Evolutionary conservation across 2,329 filamentous ascomycete genomes (phyloP), one percentile per base, ranked within the genome.

Genomic region (Anisogramma anomala): DNA sequence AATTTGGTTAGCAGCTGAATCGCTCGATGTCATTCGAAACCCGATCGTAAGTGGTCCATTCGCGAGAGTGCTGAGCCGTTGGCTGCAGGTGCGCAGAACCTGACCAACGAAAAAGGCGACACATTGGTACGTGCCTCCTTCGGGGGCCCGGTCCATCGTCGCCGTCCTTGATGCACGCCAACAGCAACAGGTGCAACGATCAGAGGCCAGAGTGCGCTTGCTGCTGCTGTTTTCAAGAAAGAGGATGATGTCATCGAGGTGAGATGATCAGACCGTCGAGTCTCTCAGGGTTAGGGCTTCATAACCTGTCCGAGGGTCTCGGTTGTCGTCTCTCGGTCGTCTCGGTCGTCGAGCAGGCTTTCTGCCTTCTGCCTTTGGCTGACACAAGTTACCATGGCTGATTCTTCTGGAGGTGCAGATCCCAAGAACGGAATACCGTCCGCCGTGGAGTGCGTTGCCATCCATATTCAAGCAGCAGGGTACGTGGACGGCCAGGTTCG

Each of bases 61-160:
- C n/a, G n/a, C n/a, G n/a, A n/a, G n/a, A n/a, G n/a, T n/a, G n/a
- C n/a, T n/a, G n/a, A n/a, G n/a, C n/a, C n/a, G n/a, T n/a, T n/a
- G n/a, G n/a, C n/a, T n/a, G n/a, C n/a, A n/a, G n/a, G n/a, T n/a
- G n/a, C 80, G 0, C 64, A 72, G 1, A 84, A 84, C 52, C 65
- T 85, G 57, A 83, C 79, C 17, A 84, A 85, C 52, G 71, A 80
- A 36, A 79, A 82, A 48, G 82, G 81, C 36, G 80, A 86, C 55
- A 82, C 73, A n/a, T 58, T 85, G 46, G 72, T 77, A 64, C 32
- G 66, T 49, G 7, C n/a, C 7, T n/a, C 6, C n/a, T 6, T 13
- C 23, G 6, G 11, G 6, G 23, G 11, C n/a, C n/a, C 23, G 11
- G 23, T 25, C 19, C 28, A 15, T 13, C 4, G 15, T 20, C 3